Base-by-base conservation (phyloP, 2,329 filamentous ascomycete species). In the Alternaria triticina region DNA sequence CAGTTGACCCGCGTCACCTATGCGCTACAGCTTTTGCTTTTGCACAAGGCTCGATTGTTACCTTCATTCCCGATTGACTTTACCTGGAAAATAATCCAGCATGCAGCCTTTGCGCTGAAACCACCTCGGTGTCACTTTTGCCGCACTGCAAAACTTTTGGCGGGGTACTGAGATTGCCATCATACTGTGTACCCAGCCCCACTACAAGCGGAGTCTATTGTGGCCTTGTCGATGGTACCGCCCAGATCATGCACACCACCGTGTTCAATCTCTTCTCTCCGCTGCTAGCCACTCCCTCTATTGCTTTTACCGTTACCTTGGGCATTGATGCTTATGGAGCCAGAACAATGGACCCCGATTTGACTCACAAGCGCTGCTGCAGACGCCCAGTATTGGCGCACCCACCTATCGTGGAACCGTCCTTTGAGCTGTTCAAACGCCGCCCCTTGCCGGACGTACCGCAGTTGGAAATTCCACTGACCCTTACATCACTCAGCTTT, bases 211-310 rank as follows among this genome's bases (percentile, higher is more conserved):
- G 56, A 54, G 33, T 54, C 44, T 46, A 22, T 50, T 52, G 56
- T 59, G 58, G 59, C 40, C 50, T 67, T 57, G 54, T 55, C 55
- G 40, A 59, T 40, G 43, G 47, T 40, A 43, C 61, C 62, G 57
- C 59, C 65, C 51, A 57, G 54, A 54, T 49, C 59, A 57, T 67
- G 66, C 66, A 67, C 56, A 68, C 64, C 64, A 68, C 66, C 59
- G 66, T 68, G 57, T 62, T 44, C 59, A 64, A 60, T 54, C 62
- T 33, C 49, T 56, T 49, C 25, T 44, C 44, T 47, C 61, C 59
- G 51, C 61, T 59, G 22, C 30, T 66, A 64, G 54, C 47, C 52
- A 54, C 28, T n/a, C 13, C 36, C 22, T 50, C 15, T 36, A 44
- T 57, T 28, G 15, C 45, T 30, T 36, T 54, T 54, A 44, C 60